Base-by-base conservation (phyloP, 805 yeast genomes). In the Aciculoconidium aculeatum region DNA sequence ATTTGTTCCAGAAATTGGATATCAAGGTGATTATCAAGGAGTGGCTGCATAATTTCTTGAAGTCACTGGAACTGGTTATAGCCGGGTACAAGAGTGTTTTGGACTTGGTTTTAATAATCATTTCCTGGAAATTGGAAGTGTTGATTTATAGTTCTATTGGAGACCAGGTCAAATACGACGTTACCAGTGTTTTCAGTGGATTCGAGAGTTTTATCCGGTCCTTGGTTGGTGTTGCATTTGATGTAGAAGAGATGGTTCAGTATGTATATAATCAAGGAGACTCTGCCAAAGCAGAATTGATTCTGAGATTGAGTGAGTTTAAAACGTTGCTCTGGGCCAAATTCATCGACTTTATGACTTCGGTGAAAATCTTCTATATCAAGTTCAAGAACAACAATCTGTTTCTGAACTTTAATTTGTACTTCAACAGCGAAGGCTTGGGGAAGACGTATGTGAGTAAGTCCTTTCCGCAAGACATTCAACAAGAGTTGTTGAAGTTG, bases 41-140 rank as follows among this genome's bases (percentile, higher is more conserved):
- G 16, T 47, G 55, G 55, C 42, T 53, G 2, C 39, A 41, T 9
- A 40, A 42, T 17, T 47, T 49, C 18, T 15, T 46, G 7, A 31
- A 31, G 11, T 23, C 36, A 2, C 25, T 40, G 20, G 34, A 32
- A 17, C 32, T 34, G 4, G 31, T 47, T 15, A 37, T 34, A 6
- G 32, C 27, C 4, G 36, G 48, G 0, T 41, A 54, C 32, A 38
- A 27, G 14, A 36, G 35, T 4, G 28, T 56, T 2, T 36, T 55
- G 17, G 57, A 55, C 18, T 45, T 54, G n/a, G 25, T 52, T 2
- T 39, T 59, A 16, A 33, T 49, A 4, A 25, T 51, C 1, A 38
- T 48, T 5, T 52, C 64, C 4, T 55, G 65, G 63, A 56, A 53
- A 31, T 43, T 62, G 11, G 67, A 62, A 23, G 51, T 46, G 12